Conservation (phyloP, 805 yeast species). For the Metschnikowia vanudenii region DNA sequence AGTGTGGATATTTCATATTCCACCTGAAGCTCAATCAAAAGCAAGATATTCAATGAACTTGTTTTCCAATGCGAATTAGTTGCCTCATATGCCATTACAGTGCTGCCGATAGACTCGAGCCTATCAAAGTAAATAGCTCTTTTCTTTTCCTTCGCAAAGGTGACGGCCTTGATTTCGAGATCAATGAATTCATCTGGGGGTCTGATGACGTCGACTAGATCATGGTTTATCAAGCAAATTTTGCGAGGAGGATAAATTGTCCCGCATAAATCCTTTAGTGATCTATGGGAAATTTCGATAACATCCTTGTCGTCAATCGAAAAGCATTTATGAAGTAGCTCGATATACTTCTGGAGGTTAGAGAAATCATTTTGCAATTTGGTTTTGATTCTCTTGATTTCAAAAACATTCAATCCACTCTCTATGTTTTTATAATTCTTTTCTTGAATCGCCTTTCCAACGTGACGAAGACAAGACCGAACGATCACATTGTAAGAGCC, state of each 20-base stretch:
- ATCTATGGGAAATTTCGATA: slow-evolving; percentile 50
- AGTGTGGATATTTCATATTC: slow-evolving; percentile 47
- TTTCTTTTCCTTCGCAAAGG: slow-evolving; percentile 61
- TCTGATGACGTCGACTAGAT: slow-evolving; percentile 44
- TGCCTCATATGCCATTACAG: slow-evolving; percentile 26
- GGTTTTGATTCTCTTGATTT: slow-evolving; percentile 54
- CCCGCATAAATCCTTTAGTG: slow-evolving; percentile 40
- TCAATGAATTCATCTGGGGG: slow-evolving; percentile 64
- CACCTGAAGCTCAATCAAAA: slow-evolving; percentile 52
- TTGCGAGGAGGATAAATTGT: slow-evolving; percentile 34
- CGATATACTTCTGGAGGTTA: slow-evolving; percentile 48
- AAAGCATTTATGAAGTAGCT: slow-evolving; percentile 53
- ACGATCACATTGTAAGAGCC: slow-evolving; percentile 62
- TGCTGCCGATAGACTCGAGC: slow-evolving; percentile 44
- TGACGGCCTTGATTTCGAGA: slow-evolving; percentile 57
- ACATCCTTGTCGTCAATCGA: slow-evolving; percentile 56
- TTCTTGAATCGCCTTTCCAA: slow-evolving; percentile 49
- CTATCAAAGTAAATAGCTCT: slow-evolving; percentile 41
- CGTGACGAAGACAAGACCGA: slow-evolving; percentile 45
- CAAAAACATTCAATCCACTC: slow-evolving; percentile 61
- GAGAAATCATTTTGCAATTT: slow-evolving; percentile 57
- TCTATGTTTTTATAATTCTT: slow-evolving; percentile 55
- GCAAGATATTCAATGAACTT: slow-evolving; percentile 45
- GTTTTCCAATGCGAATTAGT: slow-evolving; percentile 56
- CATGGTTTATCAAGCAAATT: slow-evolving; percentile 49